Base-by-base conservation (phyloP, 768 basidiomycete genomes). In the Daedalea quercina region DNA sequence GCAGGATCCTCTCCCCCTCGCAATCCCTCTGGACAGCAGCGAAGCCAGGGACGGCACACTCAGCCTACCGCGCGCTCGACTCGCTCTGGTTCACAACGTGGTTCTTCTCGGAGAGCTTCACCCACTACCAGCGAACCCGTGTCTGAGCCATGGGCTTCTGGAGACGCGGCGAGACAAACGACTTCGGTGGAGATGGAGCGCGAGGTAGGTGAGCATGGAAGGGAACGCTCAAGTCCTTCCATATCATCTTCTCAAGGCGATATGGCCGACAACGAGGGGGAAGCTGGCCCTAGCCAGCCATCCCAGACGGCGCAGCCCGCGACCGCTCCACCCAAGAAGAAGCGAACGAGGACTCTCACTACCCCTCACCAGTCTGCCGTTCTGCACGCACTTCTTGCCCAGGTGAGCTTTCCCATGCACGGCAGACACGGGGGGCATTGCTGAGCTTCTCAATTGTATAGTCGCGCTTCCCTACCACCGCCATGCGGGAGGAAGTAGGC, bases 401-500 rank as follows among this genome's bases (percentile, higher is more conserved):
- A 91, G 82, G 90, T 91, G 70, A 59, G 68, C 55, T 37, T 12
- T 19, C 20, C 25, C 12, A 8, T 37, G 19, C 17, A 2, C 7
- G 1, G 24, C 44, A 9, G 19, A 12, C 13, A 35, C 9, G 13
- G 19, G 11, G 11, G 6, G 28, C 28, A 31, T 4, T 31, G 11
- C 28, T 31, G 28, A 31, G 4, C 11, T 45, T 40, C 42, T 19
- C 24, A 19, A 26, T 50, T 13, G 3, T 13, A 25, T 50, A 94
- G 90, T 93, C 91, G 47, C 86, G 88, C 34, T 93, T 94, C 68
- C 90, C 90, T 3, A 87, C 89, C 2, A 92, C 90, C 2, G 83
- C 87, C 9, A 82, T 87, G 79, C 81, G 90, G 47, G 91, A 93
- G 69, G 87, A 91, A 57, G 90, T 93, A 24, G 90, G 91, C 8